Percentiles rank a stretch among this genome's conserved stretches.
These are phyloP conservation scores for Kodamaea hsintzibuensis DNA, from an alignment of 805 yeast species.

Conservation along the genomic window DNA sequence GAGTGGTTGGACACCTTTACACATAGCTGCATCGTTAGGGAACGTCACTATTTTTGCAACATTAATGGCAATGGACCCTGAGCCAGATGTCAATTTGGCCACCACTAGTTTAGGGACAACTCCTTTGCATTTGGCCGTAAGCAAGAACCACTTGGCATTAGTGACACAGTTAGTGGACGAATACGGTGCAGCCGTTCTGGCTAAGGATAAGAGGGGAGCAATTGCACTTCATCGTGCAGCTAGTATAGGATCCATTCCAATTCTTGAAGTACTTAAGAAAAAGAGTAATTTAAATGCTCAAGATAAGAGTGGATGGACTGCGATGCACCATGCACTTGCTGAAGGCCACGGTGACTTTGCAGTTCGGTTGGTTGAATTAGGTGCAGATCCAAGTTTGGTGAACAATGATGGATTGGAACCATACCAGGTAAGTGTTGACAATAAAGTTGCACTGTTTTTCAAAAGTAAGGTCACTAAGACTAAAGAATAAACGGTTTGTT, in stretches of 20 bases:
- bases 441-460: conserved; percentile 26
- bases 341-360: conserved; percentile 88
- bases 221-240: conserved; percentile 83
- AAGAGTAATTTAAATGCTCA: conserved; percentile 64
- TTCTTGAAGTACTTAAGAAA: conserved; percentile 55
- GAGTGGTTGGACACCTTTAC: conserved; percentile 88
- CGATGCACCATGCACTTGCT: conserved; percentile 85
- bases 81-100: conserved; percentile 59
- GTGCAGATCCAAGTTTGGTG: conserved; percentile 59
- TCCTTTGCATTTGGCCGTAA: conserved; percentile 71
- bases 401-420: conserved; percentile 53
- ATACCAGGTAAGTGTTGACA: conserved; percentile 36
- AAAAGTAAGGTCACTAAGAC: not conserved
- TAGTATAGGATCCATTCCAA: conserved; percentile 62
- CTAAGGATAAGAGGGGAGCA: conserved; percentile 66
- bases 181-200: conserved; percentile 59
- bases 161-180: conserved; percentile 53
- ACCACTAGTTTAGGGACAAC: conserved; percentile 73
- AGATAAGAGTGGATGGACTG: conserved; percentile 79
- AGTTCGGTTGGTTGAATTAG: conserved; percentile 55
- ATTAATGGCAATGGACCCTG: conserved; percentile 44
- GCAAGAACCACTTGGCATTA: conserved; percentile 60
- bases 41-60: conserved; percentile 50
- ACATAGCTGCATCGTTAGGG: conserved; percentile 79
- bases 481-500: not conserved